Evolutionary conservation across 208 protist species (phyloP).

Genomic region (Trypanosoma theileri): DNA sequence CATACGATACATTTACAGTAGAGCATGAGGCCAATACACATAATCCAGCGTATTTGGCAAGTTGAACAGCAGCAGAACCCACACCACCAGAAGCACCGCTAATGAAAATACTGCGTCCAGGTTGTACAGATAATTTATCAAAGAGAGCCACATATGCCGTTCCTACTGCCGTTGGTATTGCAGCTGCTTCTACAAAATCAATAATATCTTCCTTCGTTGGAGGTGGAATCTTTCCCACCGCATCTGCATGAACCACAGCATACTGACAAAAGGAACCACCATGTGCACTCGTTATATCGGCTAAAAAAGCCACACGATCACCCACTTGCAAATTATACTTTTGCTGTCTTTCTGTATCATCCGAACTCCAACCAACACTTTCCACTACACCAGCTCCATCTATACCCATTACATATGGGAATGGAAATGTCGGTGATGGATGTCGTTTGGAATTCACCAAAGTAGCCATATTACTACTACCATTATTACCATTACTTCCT

Average conservation of each 20-base stretch:
- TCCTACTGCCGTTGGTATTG: conserved; percentile 56
- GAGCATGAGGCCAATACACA: conserved; percentile 68
- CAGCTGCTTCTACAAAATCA: conserved; percentile 71
- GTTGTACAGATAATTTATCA: conserved; percentile 68
- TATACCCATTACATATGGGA: conserved; percentile 59
- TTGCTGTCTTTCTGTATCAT: conserved; percentile 11
- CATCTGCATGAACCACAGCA: conserved; percentile 46
- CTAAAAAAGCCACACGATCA: conserved; percentile 67
- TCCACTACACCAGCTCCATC: conserved; percentile 74
- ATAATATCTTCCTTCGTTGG: conserved; percentile 28
- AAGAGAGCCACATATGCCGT: conserved; percentile 77
- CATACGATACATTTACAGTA: conserved; percentile 50
- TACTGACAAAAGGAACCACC: conserved; percentile 79
- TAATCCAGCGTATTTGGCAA: conserved; percentile 75
- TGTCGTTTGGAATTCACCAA: conserved; percentile 19
- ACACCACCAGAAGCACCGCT: conserved; percentile 74
- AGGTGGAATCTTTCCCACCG: conserved; percentile 52
- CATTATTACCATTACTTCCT: not conserved
- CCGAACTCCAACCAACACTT: conserved; percentile 56
- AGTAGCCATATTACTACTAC: not conserved
- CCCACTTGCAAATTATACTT: conserved; percentile 39
- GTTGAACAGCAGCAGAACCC: conserved; percentile 69
- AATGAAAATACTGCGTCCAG: conserved; percentile 70
- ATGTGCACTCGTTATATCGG: conserved; percentile 35
- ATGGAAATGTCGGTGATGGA: conserved; percentile 32